Percentiles rank a stretch among this genome's conserved stretches.
phyloP scores from a whole-genome alignment of 2,329 filamentous ascomycete genomes.

The Amphichorda felina region DNA sequence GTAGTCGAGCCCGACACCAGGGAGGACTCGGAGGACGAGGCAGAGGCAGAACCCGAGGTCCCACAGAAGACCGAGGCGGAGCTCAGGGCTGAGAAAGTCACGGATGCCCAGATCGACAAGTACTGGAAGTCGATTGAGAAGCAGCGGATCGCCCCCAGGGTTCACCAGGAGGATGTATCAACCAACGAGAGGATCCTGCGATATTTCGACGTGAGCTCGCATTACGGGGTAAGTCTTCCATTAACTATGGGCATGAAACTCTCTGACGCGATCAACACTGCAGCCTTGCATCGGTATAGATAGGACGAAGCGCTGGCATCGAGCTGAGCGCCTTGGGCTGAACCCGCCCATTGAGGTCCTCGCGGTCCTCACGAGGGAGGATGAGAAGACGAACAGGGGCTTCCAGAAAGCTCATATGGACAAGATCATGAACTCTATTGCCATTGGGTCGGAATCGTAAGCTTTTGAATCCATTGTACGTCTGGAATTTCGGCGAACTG shows the following conservation, averaged over 20 bases:
- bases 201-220: constrained; percentile 83
- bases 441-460: constrained; percentile 20
- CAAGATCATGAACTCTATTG: constrained; percentile 42
- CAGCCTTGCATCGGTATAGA: constrained; percentile 82
- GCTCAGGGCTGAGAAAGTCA: constrained; percentile 49
- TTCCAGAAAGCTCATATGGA: constrained; percentile 66
- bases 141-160: constrained; percentile 52
- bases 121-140: constrained; percentile 71
- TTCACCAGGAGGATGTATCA: constrained; percentile 66
- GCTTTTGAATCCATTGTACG: too few species aligned
- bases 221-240: constrained; percentile 69
- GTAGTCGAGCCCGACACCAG: constrained; percentile 9
- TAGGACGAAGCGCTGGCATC: constrained; percentile 75
- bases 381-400: constrained; percentile 38
- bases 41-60: constrained; percentile 6
- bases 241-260: constrained; percentile 4
- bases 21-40: constrained; percentile 11
- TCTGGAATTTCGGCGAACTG: too few species aligned
- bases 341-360: constrained; percentile 83
- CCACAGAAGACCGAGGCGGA: constrained; percentile 26
- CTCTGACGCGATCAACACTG: not conserved
- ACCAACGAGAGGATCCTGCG: constrained; percentile 76
- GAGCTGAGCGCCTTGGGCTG: constrained; percentile 73
- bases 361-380: constrained; percentile 65
- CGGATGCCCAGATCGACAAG: constrained; percentile 54